These are phyloP conservation scores for Xylariaceae sp. DNA, from an alignment of 2,329 filamentous ascomycete genomes.

Conservation along the genomic window DNA sequence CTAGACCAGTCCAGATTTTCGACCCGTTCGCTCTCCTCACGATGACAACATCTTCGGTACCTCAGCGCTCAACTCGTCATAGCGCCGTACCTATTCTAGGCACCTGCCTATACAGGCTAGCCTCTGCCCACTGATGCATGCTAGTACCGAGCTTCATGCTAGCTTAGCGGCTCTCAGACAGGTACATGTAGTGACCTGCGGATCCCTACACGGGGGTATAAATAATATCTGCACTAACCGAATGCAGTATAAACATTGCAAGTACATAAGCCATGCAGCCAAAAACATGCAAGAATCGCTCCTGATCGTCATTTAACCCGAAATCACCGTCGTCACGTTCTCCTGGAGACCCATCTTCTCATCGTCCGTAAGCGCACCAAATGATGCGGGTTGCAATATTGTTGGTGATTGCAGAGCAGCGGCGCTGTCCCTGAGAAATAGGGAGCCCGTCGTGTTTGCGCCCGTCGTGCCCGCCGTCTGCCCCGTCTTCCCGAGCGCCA, in stretches of 20 bases:
- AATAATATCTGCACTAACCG: too few species aligned
- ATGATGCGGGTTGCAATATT: not conserved
- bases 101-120: not conserved
- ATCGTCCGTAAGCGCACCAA: not conserved
- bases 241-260: too few species aligned
- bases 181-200: too few species aligned
- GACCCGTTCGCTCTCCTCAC: not conserved
- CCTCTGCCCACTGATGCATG: not conserved
- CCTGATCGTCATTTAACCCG: not conserved
- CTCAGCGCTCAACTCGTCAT: not conserved
- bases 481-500: constrained; percentile 44
- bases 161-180: too few species aligned
- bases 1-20: not conserved
- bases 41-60: not conserved
- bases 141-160: too few species aligned
- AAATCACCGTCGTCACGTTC: not conserved
- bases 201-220: too few species aligned
- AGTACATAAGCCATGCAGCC: too few species aligned
- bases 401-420: constrained; percentile 16
- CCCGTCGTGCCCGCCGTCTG: constrained; percentile 19
- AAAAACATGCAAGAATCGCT: too few species aligned
- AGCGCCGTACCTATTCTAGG: not conserved
- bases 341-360: not conserved
- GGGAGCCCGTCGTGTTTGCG: constrained; percentile 22
- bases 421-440: constrained; percentile 24